These are phyloP conservation scores for Mucor lusitanicus DNA, from an alignment of 371 early-diverging fungal genomes.

Conservation along the genomic window DNA sequence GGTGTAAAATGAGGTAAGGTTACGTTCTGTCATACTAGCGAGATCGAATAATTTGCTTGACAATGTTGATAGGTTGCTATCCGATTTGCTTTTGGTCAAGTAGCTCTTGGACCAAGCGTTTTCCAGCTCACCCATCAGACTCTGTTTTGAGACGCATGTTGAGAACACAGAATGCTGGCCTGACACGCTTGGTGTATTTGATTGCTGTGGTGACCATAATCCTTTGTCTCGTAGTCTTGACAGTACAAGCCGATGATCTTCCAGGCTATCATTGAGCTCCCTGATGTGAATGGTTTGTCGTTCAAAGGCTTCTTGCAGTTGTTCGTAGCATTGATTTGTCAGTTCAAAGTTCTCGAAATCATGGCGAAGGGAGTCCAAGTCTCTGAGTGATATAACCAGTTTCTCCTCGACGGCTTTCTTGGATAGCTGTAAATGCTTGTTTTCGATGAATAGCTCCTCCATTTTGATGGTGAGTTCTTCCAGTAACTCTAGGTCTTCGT, in stretches of 20 bases:
- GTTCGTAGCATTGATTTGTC: slow-evolving; percentile 20
- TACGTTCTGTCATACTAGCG: slow-evolving; percentile 32
- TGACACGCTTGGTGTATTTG: slow-evolving; percentile 6
- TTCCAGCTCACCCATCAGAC: slow-evolving; percentile 27
- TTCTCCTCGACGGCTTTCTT: slow-evolving; percentile 35
- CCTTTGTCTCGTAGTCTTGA: slow-evolving; percentile 20
- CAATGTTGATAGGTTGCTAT: background rate
- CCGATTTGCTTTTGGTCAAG: background rate
- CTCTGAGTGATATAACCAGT: slow-evolving; percentile 15
- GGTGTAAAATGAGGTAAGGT: slow-evolving; percentile 33
- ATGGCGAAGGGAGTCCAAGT: slow-evolving; percentile 22
- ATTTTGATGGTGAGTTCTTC: slow-evolving; percentile 38
- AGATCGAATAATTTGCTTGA: slow-evolving; percentile 17
- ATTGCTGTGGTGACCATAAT: slow-evolving; percentile 8
- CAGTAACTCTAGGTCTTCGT: slow-evolving; percentile 23
- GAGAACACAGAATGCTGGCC: background rate
- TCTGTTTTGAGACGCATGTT: slow-evolving; percentile 2
- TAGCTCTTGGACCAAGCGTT: slow-evolving; percentile 10
- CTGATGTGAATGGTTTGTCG: slow-evolving; percentile 28
- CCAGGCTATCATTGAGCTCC: slow-evolving; percentile 35
- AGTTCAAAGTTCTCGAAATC: slow-evolving; percentile 36
- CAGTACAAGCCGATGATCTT: slow-evolving; percentile 37
- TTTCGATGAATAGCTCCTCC: slow-evolving; percentile 41
- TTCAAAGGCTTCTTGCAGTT: slow-evolving; percentile 29
- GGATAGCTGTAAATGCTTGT: slow-evolving; percentile 32